Base-by-base conservation (phyloP, 2,329 filamentous ascomycete genomes). In the Trichoderma oligosporum region DNA sequence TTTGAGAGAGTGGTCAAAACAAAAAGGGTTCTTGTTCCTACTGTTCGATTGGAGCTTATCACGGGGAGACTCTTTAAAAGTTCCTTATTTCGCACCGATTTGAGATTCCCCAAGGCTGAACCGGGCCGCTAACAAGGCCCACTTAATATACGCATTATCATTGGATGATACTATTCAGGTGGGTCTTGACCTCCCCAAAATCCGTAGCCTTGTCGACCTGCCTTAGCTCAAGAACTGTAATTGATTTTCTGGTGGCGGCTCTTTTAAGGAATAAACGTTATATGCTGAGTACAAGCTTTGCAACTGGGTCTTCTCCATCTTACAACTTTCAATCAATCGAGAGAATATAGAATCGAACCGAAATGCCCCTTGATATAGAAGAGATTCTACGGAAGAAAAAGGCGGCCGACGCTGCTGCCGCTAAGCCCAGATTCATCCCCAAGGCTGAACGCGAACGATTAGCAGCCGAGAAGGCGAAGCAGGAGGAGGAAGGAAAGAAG, bases 371-470 rank as follows among this genome's bases (percentile, higher is more conserved):
- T 46, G 92, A 90, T 68, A 86, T 96, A 57, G 91, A 96, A 72
- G 89, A 96, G 65, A 81, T 96, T 4, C 74, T 96, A 20, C 84
- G 85, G 63, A 88, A 92, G 74, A 95, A 95, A 78, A 89, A 88
- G 68, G 90, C 89, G 61, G 87, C 89, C 25, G 90, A 94, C 73
- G 88, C 88, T 33, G 90, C 88, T 14, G 87, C 90, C 8, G 82
- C 89, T 56, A 96, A 94, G 78, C 91, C 91, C 4, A 92, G 90
- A 71, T 96, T 95, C 69, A 76, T 96, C 20, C 88, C 89, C 4
- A 94, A 89, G 76, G 87, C 88, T 29, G 83, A 96, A 70, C 83
- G 92, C 56, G 91, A 96, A 70, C 83, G 85, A 60, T 73, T 95
- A 24, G 91, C 90, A 27, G 78, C 90, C 14, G 89, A 95, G 68